A percentile compares a stretch with the other conserved stretches of the same genome.
These are phyloP conservation scores for Cladosporium halotolerans DNA, from an alignment of 2,329 filamentous ascomycete species.

Conservation along the genomic window DNA sequence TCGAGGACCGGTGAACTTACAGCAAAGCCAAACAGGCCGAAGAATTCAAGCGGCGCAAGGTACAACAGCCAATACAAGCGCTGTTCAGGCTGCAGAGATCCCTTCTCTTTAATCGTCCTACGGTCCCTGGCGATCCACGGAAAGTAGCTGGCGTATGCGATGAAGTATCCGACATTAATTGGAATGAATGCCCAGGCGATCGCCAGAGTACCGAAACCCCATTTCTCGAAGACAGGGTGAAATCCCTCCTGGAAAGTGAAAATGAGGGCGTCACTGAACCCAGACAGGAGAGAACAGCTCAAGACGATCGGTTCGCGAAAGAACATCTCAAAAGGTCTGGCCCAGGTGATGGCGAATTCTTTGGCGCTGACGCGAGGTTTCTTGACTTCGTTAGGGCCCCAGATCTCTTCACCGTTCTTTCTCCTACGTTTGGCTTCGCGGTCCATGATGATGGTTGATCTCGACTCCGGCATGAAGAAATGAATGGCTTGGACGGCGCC, in stretches of 20 bases:
- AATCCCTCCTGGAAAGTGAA: conserved; percentile 74
- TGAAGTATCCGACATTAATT: conserved; percentile 52
- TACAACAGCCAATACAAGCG: not conserved
- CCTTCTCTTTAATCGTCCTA: conserved; percentile 59
- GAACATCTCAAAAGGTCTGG: conserved; percentile 66
- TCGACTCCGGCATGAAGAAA: conserved; percentile 78
- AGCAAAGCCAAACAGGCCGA: conserved; percentile 62
- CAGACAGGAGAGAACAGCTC: conserved; percentile 61
- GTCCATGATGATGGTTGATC: conserved; percentile 65
- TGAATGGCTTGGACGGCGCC: conserved; percentile 71
- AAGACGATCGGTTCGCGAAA: conserved; percentile 68
- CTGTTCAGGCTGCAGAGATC: conserved; percentile 45
- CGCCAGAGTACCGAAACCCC: conserved; percentile 53
- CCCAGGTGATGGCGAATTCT: conserved; percentile 46
- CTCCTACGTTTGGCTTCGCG: conserved; percentile 69
- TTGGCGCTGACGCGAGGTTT: conserved; percentile 40
- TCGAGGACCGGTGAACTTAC: conserved; percentile 40
- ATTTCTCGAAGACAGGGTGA: conserved; percentile 55
- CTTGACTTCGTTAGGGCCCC: conserved; percentile 70
- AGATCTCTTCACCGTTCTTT: conserved; percentile 65
- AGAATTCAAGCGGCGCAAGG: conserved; percentile 50
- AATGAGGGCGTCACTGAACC: conserved; percentile 68
- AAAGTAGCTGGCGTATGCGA: conserved; percentile 53
- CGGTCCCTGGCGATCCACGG: conserved; percentile 48
- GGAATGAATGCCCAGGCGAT: conserved; percentile 55